A percentile compares a stretch with the other conserved stretches of the same genome.
phyloP scores from a whole-genome alignment of 106 monocot species.

The Allium fistulosum region DNA sequence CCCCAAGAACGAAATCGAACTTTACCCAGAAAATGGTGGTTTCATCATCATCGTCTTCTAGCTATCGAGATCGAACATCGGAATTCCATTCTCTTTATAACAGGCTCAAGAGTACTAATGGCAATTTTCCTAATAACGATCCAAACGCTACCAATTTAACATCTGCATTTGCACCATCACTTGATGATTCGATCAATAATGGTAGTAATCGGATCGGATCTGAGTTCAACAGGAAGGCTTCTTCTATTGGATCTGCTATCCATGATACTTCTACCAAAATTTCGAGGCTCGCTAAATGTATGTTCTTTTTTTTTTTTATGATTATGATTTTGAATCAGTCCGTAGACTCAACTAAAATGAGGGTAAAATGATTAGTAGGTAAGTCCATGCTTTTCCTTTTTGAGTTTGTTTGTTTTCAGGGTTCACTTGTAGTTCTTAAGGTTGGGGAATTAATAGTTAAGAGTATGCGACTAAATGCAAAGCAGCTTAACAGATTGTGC shows the following conservation, averaged over 20 bases:
- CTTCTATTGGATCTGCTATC: slow-evolving; percentile 1
- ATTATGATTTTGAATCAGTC: neutral
- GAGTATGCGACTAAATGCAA: too few relatives aligned
- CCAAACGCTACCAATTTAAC: too few relatives aligned
- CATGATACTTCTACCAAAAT: slow-evolving; percentile 2
- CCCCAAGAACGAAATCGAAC: too few relatives aligned
- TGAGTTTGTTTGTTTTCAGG: neutral
- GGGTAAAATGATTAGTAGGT: neutral
- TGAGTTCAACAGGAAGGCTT: slow-evolving; percentile 9
- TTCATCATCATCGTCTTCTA: neutral
- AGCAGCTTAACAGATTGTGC: too few relatives aligned
- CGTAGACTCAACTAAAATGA: neutral
- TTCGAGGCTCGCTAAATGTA: slow-evolving; percentile 12
- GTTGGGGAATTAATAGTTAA: too few relatives aligned
- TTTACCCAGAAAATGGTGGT: too few relatives aligned
- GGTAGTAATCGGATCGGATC: neutral
- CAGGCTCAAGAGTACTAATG: neutral
- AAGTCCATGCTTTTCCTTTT: neutral
- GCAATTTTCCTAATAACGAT: too few relatives aligned
- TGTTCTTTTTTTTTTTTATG: neutral
- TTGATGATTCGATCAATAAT: too few relatives aligned
- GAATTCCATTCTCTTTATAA: slow-evolving; percentile 5
- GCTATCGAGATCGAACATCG: slow-evolving; percentile 6
- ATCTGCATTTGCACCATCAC: neutral
- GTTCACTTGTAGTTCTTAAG: too few relatives aligned